A percentile compares a stretch with the other conserved stretches of the same genome.
Evolutionary conservation across 1,284 basidiomycete species (phyloP).

Genomic region (Trichosporon sp.): DNA sequence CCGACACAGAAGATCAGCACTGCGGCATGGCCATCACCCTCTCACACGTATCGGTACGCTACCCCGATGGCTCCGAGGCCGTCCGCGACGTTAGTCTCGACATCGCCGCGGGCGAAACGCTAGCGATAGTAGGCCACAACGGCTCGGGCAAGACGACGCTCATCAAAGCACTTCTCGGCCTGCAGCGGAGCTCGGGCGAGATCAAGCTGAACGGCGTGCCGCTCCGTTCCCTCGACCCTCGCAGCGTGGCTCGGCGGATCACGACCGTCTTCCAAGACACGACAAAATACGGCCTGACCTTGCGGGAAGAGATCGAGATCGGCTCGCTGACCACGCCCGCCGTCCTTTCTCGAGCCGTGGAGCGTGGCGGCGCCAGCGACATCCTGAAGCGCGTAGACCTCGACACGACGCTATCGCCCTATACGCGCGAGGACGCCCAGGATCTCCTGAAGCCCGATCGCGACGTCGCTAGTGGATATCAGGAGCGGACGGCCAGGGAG

Average conservation of each 20-base stretch:
- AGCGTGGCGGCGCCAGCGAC: constrained; percentile 59
- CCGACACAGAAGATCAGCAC: not conserved
- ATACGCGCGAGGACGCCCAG: not conserved
- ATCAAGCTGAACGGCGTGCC: constrained; percentile 61
- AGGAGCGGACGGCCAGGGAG: not conserved
- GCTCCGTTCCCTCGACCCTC: constrained; percentile 58
- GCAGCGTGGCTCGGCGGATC: constrained; percentile 63
- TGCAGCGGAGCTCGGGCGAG: constrained; percentile 55
- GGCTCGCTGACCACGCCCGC: constrained; percentile 53
- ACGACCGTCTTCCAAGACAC: constrained; percentile 74
- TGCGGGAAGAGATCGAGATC: constrained; percentile 70
- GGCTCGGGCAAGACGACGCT: constrained; percentile 4
- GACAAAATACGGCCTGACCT: constrained; percentile 65
- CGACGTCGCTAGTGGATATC: not conserved
- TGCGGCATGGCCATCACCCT: not conserved
- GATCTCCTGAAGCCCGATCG: not conserved
- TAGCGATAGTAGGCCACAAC: constrained; percentile 52
- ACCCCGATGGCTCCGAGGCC: not conserved
- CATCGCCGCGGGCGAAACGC: constrained; percentile 63
- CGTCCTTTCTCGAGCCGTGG: constrained; percentile 56
- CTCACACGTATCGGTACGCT: not conserved
- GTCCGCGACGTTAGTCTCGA: constrained; percentile 57
- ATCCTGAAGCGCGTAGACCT: constrained; percentile 23
- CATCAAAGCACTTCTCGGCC: constrained; percentile 66
- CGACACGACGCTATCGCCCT: not conserved